Evolutionary conservation across 2,329 filamentous ascomycete genomes (phyloP).

Genomic region (Fusarium sp.): DNA sequence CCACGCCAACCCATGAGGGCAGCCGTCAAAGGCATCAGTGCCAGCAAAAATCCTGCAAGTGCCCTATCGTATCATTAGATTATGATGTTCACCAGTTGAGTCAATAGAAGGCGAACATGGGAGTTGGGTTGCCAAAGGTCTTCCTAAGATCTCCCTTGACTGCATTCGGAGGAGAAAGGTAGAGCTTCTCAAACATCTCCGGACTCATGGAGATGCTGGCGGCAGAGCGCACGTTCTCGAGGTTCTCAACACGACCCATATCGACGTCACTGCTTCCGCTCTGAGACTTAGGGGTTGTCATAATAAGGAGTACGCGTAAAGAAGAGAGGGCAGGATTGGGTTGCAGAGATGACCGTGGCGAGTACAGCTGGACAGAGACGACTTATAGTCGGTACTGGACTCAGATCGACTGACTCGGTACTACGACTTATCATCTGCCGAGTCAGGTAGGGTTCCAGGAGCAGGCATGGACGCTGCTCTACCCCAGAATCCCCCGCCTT

Average conservation of each 20-base stretch:
- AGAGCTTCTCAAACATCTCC: conserved; percentile 72
- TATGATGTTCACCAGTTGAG: no score
- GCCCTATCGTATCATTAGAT: conserved; percentile 48
- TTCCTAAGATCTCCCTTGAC: conserved; percentile 64
- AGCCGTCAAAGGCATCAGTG: conserved; percentile 58
- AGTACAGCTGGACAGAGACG: not conserved
- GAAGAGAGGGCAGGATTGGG: not conserved
- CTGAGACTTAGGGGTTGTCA: not conserved
- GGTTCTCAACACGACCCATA: not conserved
- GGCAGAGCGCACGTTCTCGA: conserved; percentile 36
- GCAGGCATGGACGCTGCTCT: not conserved
- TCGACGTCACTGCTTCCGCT: conserved; percentile 1
- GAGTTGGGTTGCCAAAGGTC: conserved; percentile 70
- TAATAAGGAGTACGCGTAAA: not conserved
- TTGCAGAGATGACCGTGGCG: not conserved
- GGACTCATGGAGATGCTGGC: conserved; percentile 61
- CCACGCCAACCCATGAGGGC: conserved; percentile 66
- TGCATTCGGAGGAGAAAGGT: conserved; percentile 63
- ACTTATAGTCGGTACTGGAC: not conserved
- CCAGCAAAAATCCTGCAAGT: conserved; percentile 62
- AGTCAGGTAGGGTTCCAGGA: not conserved
- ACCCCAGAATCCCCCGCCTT: not conserved
- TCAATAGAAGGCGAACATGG: conserved; percentile 56
- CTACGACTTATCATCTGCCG: not conserved
- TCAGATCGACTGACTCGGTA: not conserved